Percentiles rank a stretch among this genome's conserved stretches.
Conservation (phyloP, 805 yeast species). For the Metschnikowia baotianmanensis region DNA sequence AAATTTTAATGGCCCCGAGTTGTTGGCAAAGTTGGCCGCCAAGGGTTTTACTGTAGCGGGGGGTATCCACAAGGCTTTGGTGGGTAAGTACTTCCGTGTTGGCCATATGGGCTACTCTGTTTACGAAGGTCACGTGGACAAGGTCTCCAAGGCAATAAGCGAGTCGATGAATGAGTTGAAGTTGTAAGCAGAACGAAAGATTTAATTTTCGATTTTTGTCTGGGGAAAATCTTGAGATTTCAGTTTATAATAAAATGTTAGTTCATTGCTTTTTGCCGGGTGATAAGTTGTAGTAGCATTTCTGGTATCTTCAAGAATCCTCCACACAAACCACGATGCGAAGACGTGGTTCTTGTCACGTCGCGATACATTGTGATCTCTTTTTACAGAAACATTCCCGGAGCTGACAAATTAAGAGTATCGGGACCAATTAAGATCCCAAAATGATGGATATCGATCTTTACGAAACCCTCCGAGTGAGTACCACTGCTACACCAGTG, state of each 20-base stretch:
- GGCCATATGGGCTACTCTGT: slow-evolving; percentile 93
- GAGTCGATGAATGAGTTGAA: slow-evolving; percentile 23
- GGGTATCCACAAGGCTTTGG: slow-evolving; percentile 81
- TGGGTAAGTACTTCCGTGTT: slow-evolving; percentile 81
- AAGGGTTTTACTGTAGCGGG: slow-evolving; percentile 82
- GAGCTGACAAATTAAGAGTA: too few relatives aligned
- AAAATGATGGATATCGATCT: slow-evolving; percentile 51
- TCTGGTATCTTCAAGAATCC: slow-evolving; percentile 1
- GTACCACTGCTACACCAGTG: slow-evolving; percentile 39
- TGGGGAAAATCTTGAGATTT: too few relatives aligned
- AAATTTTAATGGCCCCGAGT: slow-evolving; percentile 63
- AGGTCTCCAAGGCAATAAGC: slow-evolving; percentile 32
- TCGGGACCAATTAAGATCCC: background rate
- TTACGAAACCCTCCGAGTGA: slow-evolving; percentile 51
- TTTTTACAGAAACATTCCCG: too few relatives aligned
- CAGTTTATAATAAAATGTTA: too few relatives aligned
- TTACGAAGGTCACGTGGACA: slow-evolving; percentile 41
- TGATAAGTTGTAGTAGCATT: too few relatives aligned
- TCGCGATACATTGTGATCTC: too few relatives aligned
- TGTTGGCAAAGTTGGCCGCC: slow-evolving; percentile 54
- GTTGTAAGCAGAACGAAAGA: slow-evolving; percentile 29
- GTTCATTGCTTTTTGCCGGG: too few relatives aligned
- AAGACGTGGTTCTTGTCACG: slow-evolving; percentile 3
- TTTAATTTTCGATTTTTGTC: too few relatives aligned
- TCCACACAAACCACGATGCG: slow-evolving; percentile 11